Base-by-base conservation (phyloP, 2,329 filamentous ascomycete genomes). In the Fonsecaea pedrosoi region DNA sequence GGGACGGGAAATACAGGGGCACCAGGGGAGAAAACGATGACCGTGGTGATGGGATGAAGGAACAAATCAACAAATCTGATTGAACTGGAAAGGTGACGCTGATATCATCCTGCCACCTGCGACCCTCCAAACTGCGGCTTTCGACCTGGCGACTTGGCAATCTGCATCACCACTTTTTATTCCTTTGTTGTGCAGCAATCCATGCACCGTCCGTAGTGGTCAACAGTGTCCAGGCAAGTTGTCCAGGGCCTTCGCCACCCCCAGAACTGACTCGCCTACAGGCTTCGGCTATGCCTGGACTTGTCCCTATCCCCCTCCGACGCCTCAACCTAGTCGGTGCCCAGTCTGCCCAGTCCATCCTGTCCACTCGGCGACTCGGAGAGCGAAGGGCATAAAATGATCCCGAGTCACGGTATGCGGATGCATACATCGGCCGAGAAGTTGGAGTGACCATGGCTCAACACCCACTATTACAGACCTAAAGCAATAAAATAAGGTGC, bases 41-140 rank as follows among this genome's bases (percentile, higher is more conserved):
- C 40, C n/a, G 40, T 45, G 18, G 21, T 50, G 45, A 50, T 50
- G 15, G 45, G 10, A 50, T 50, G 9, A 25, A 48, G 42, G n/a
- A n/a, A 48, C 42, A 48, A 48, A 25, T 8, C 18, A 21, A 50
- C 18, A 38, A 48, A 61, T 61, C 59, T 54, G 59, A 61, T 61
- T 61, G 59, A 40, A 25, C 59, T 61, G 59, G 45, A 61, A 61
- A 12, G 15, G 38, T 32, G 13, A 40, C 18, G 59, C 59, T 61
- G 59, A 61, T 61, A 54, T 61, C 59, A 61, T 54, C 59, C 50
- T 61, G 53, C 53, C 45, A 61, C 37, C 57, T 34, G 34, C 38
- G 2, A 10, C 35, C 12, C 8, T 40, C 10, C 37, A 10, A 40
- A 40, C 15, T 42, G 40, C 40, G 40, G 40, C 40, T 5, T 18